Conservation (phyloP, 768 basidiomycete genomes). For the Tulasnella sp. region DNA sequence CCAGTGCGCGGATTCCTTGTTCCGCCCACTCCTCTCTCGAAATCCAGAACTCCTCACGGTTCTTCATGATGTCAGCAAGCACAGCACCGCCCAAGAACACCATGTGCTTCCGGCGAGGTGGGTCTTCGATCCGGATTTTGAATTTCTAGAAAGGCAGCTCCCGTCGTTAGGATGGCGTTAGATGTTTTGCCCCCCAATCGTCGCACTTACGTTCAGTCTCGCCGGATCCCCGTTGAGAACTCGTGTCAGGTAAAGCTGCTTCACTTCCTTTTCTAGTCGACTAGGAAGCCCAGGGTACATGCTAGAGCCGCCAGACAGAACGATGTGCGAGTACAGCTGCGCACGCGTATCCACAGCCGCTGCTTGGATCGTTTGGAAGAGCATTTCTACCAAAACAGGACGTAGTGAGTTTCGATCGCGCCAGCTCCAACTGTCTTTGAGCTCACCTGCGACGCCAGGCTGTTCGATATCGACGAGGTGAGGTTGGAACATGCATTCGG, state of each 20-base stretch:
- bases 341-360: constrained; percentile 85
- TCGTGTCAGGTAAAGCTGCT: constrained; percentile 93
- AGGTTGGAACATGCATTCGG: constrained; percentile 99
- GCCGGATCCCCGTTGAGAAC: constrained; percentile 79
- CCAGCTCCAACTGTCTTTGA: background rate
- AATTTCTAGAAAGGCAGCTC: constrained; percentile 71
- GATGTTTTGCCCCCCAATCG: background rate
- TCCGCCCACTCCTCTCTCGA: constrained; percentile 93
- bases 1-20: constrained; percentile 72
- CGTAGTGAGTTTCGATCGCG: constrained; percentile 1
- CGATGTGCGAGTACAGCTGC: constrained; percentile 96
- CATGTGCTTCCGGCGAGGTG: constrained; percentile 97
- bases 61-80: constrained; percentile 97
- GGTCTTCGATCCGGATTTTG: constrained; percentile 98
- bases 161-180: background rate
- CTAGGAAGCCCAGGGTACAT: constrained; percentile 99
- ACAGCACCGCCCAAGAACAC: constrained; percentile 99
- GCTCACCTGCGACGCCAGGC: constrained; percentile 85
- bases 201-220: constrained; percentile 70
- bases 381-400: constrained; percentile 60
- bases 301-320: constrained; percentile 94
- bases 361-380: constrained; percentile 90
- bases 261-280: constrained; percentile 98
- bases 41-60: constrained; percentile 92
- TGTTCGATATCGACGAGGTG: constrained; percentile 96